A percentile compares a stretch with the other conserved stretches of the same genome.
These are phyloP conservation scores for Kuraishia ogatae DNA, from an alignment of 805 yeast genomes.

Conservation along the genomic window DNA sequence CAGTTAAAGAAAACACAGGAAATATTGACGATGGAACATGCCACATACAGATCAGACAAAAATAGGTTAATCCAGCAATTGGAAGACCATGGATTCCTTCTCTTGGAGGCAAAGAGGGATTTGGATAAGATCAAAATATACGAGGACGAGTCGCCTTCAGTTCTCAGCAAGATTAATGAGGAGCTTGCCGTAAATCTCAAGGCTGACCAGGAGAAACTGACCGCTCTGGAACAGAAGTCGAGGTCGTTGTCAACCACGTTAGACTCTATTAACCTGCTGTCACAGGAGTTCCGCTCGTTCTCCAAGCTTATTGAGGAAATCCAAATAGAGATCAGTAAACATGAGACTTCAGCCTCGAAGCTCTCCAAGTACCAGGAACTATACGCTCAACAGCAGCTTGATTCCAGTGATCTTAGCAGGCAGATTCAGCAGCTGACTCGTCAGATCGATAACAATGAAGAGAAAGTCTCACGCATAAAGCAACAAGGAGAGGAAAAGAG, in stretches of 20 bases:
- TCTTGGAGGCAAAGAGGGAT: conserved; percentile 48
- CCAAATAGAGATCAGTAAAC: conserved; percentile 33
- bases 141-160: conserved; percentile 51
- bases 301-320: conserved; percentile 40
- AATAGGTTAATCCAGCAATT: conserved; percentile 45
- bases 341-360: conserved; percentile 30
- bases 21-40: conserved; percentile 49
- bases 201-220: conserved; percentile 27
- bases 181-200: conserved; percentile 40
- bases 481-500: conserved; percentile 37
- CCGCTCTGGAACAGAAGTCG: conserved; percentile 35
- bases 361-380: conserved; percentile 30
- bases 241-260: conserved; percentile 44
- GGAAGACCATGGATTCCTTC: conserved; percentile 51
- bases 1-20: conserved; percentile 57
- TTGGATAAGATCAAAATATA: conserved; percentile 52
- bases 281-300: conserved; percentile 35
- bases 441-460: conserved; percentile 40
- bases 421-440: conserved; percentile 37
- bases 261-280: conserved; percentile 47
- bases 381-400: conserved; percentile 27
- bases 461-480: conserved; percentile 34
- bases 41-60: conserved; percentile 56
- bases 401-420: conserved; percentile 31
- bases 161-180: conserved; percentile 40